phyloP scores from a whole-genome alignment of 345 rosid species.

The Lepidium aucheri region DNA sequence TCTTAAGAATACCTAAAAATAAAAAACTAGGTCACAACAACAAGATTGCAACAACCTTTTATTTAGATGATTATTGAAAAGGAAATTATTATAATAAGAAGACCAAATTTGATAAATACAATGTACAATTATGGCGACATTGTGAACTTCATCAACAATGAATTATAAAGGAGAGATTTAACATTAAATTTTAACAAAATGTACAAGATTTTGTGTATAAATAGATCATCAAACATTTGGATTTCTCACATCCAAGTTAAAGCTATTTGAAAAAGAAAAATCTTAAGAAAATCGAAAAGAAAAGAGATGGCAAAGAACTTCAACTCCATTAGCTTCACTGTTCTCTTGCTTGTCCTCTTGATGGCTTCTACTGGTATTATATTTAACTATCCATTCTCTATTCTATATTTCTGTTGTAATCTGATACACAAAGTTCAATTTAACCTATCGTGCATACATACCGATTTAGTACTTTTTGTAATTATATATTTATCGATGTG shows the following conservation, averaged over 20 bases:
- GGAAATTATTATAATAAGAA: too few species aligned
- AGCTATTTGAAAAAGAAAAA: neutral
- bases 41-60: too few species aligned
- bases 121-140: slow-evolving; percentile 5
- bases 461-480: too few species aligned
- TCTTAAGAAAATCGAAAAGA: neutral
- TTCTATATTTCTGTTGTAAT: neutral
- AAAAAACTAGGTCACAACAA: too few species aligned
- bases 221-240: neutral
- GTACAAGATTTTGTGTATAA: neutral
- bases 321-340: neutral
- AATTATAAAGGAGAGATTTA: neutral
- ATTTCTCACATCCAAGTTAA: neutral
- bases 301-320: too few species aligned
- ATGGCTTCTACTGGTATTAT: neutral
- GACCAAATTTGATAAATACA: neutral
- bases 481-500: neutral
- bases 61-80: too few species aligned
- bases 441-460: too few species aligned
- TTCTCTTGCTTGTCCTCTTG: neutral
- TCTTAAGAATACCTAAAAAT: too few species aligned
- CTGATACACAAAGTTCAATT: too few species aligned
- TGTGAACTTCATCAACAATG: neutral
- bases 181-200: neutral
- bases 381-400: too few species aligned